These are phyloP conservation scores for Penicillium macrosclerotiorum DNA, from an alignment of 495 filamentous ascomycete species.

Conservation along the genomic window DNA sequence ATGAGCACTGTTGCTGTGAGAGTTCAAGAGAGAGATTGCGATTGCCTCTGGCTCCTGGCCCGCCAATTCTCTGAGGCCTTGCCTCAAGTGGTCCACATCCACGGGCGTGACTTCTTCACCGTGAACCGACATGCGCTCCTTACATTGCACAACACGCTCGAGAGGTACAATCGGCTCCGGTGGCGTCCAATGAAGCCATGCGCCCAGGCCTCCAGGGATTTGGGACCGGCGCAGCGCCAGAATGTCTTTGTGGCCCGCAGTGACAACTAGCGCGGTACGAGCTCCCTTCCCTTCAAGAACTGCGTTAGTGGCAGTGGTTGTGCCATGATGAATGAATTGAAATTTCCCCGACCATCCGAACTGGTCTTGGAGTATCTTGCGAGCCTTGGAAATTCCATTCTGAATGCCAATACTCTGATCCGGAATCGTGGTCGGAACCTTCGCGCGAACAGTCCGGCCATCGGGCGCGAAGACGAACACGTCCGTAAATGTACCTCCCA, in stretches of 20 bases:
- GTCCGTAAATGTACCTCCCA: constrained; percentile 52
- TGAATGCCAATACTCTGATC: constrained; percentile 51
- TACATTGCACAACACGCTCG: constrained; percentile 48
- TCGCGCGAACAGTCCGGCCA: constrained; percentile 40
- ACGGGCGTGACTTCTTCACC: constrained; percentile 40
- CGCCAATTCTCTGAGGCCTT: constrained; percentile 25
- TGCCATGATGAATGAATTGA: constrained; percentile 41
- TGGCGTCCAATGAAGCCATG: constrained; percentile 47
- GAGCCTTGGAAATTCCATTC: constrained; percentile 39
- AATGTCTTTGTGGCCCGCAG: constrained; percentile 42
- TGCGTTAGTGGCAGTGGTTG: constrained; percentile 42
- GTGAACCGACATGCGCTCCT: constrained; percentile 44
- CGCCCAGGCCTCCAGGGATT: constrained; percentile 48
- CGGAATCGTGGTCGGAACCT: constrained; percentile 46
- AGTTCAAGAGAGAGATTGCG: constrained; percentile 48
- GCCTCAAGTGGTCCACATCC: constrained; percentile 34
- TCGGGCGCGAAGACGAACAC: constrained; percentile 44
- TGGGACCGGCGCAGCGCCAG: constrained; percentile 43
- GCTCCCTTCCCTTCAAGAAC: constrained; percentile 44
- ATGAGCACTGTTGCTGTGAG: constrained; percentile 43
- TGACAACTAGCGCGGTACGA: constrained; percentile 38
- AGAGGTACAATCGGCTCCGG: constrained; percentile 50
- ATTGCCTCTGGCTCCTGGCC: constrained; percentile 44
- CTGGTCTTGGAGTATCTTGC: constrained; percentile 23
- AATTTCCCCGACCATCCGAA: constrained; percentile 28